Percentiles rank a stretch among this genome's conserved stretches.
These are phyloP conservation scores for Exserohilum turcica DNA, from an alignment of 2,329 filamentous ascomycete genomes.

Conservation along the genomic window DNA sequence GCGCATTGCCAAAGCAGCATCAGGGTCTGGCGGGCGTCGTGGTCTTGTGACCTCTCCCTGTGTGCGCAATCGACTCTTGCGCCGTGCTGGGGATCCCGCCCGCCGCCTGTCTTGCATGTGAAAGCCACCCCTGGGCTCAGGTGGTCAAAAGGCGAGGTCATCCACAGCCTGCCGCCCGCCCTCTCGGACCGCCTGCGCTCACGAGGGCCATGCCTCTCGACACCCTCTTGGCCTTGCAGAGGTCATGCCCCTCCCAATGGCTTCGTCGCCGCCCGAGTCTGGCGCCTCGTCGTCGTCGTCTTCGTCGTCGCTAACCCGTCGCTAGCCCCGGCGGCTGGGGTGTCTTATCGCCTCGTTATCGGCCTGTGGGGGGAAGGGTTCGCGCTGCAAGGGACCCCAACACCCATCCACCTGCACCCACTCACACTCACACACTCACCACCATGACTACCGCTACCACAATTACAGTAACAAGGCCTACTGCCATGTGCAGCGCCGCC, in stretches of 20 bases:
- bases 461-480: no score
- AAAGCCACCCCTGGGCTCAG: constrained; percentile 30
- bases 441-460: no score
- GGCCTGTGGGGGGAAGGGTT: constrained; percentile 22
- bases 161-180: constrained; percentile 13
- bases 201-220: constrained; percentile 34
- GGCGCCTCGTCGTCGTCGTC: no score
- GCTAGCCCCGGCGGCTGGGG: background rate
- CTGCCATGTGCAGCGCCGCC: constrained; percentile 6
- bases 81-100: constrained; percentile 24
- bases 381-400: constrained; percentile 9
- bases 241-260: background rate
- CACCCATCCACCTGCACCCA: constrained; percentile 20
- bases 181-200: constrained; percentile 18
- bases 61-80: constrained; percentile 21
- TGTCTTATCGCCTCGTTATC: constrained; percentile 36
- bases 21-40: background rate
- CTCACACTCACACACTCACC: constrained; percentile 14
- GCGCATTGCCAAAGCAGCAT: no score
- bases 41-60: constrained; percentile 40
- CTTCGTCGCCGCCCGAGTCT: no score
- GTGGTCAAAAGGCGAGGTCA: constrained; percentile 29
- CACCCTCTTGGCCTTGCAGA: constrained; percentile 28
- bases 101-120: constrained; percentile 32
- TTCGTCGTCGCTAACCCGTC: constrained; percentile 19